Evolutionary conservation across 2,329 filamentous ascomycete species (phyloP).

Genomic region (Fusarium proliferatum): DNA sequence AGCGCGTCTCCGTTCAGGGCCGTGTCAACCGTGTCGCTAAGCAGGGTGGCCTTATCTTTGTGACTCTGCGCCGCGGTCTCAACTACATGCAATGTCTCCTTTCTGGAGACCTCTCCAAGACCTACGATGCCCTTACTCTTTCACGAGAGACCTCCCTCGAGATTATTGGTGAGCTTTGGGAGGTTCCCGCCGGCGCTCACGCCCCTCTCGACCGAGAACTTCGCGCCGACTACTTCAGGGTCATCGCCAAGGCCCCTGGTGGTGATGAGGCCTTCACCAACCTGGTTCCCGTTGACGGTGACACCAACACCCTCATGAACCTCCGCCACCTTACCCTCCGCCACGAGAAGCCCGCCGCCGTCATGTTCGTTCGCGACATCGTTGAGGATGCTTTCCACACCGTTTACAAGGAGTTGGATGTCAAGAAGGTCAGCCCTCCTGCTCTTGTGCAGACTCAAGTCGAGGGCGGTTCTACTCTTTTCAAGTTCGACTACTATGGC

Average conservation of each 20-base stretch:
- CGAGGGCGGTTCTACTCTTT: slow-evolving; percentile 91
- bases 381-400: slow-evolving; percentile 84
- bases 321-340: slow-evolving; percentile 87
- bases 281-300: slow-evolving; percentile 56
- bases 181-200: slow-evolving; percentile 81
- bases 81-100: slow-evolving; percentile 70
- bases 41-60: slow-evolving; percentile 87
- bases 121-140: slow-evolving; percentile 89
- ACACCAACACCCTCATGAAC: slow-evolving; percentile 71
- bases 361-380: slow-evolving; percentile 87
- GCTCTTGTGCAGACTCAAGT: slow-evolving; percentile 95
- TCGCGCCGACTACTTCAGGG: slow-evolving; percentile 88
- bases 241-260: slow-evolving; percentile 77
- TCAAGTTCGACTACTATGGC: slow-evolving; percentile 89
- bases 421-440: slow-evolving; percentile 88
- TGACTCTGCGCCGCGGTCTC: slow-evolving; percentile 85
- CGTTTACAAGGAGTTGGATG: slow-evolving; percentile 79
- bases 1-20: slow-evolving; percentile 79
- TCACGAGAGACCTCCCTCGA: slow-evolving; percentile 89
- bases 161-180: slow-evolving; percentile 84
- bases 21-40: slow-evolving; percentile 83
- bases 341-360: slow-evolving; percentile 82
- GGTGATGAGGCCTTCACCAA: slow-evolving; percentile 94
- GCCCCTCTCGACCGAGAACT: slow-evolving; percentile 89
- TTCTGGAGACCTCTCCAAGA: slow-evolving; percentile 81